Conservation (phyloP, 306 rosid species). For the Fagus crenata region DNA sequence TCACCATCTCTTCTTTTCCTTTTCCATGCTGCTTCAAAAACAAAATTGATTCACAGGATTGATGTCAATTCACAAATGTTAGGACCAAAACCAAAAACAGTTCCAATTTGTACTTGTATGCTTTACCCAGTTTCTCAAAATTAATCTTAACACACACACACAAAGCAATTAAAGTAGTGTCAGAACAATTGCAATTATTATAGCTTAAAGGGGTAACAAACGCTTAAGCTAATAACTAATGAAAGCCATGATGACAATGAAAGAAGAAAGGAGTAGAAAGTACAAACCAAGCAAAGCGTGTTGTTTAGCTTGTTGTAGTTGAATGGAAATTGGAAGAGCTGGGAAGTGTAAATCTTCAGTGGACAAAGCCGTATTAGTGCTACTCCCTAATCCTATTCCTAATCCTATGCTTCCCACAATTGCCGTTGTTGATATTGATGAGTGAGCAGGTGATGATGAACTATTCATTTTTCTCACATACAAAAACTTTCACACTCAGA, state of each 20-base stretch:
- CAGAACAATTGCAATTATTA: too few species aligned
- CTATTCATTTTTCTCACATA: conserved; percentile 42
- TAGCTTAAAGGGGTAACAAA: too few species aligned
- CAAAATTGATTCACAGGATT: neutral
- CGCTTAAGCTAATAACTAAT: too few species aligned
- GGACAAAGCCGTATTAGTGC: conserved; percentile 52
- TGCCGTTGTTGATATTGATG: conserved; percentile 72
- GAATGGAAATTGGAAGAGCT: conserved; percentile 56
- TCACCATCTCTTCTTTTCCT: neutral
- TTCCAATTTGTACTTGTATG: neutral
- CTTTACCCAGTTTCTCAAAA: neutral
- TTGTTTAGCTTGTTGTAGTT: conserved; percentile 53
- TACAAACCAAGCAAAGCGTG: conserved; percentile 75
- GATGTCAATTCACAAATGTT: neutral
- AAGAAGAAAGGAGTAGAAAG: neutral
- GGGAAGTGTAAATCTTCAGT: conserved; percentile 64
- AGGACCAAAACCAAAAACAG: neutral
- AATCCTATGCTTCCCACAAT: conserved; percentile 43
- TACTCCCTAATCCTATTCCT: conserved; percentile 41
- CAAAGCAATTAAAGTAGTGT: too few species aligned
- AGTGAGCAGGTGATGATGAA: conserved; percentile 73
- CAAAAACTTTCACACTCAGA: too few species aligned
- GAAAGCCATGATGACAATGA: neutral
- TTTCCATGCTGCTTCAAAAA: neutral
- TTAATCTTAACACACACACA: too few species aligned